Percentiles rank a stretch among this genome's conserved stretches.
These are phyloP conservation scores for Chernovozyma aurita DNA, from an alignment of 1,139 yeast genomes.

Conservation along the genomic window DNA sequence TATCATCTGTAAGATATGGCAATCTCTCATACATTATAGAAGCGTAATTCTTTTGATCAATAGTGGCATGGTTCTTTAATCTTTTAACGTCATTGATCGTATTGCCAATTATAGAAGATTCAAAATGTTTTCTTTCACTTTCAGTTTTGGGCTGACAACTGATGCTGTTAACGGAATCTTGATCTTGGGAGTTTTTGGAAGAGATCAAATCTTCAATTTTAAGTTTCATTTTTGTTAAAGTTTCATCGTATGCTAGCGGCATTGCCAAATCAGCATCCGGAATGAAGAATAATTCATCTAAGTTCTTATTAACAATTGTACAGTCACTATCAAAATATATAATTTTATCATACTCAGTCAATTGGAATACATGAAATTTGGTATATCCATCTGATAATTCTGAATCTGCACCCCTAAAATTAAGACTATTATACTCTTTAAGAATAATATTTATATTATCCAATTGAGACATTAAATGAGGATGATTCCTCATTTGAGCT, in stretches of 20 bases:
- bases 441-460: not conserved
- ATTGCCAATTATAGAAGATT: not conserved
- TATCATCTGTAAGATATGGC: conserved; percentile 1
- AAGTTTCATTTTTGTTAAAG: not conserved
- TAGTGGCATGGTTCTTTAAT: not conserved
- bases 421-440: not conserved
- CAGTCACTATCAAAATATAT: conserved; percentile 42
- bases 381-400: conserved; percentile 4
- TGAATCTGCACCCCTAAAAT: not conserved
- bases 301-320: conserved; percentile 13
- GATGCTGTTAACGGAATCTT: not conserved
- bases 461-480: not conserved
- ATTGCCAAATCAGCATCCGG: conserved; percentile 32
- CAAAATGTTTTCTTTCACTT: not conserved
- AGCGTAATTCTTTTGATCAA: not conserved
- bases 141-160: not conserved
- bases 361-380: conserved; percentile 10
- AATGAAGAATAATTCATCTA: conserved; percentile 47
- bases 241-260: conserved; percentile 22
- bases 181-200: not conserved
- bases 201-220: not conserved
- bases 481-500: not conserved
- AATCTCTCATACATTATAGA: conserved; percentile 1
- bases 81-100: not conserved
- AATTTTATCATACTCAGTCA: conserved; percentile 29